A percentile compares a stretch with the other conserved stretches of the same genome.
phyloP scores from a whole-genome alignment of 768 basidiomycete species.

The Hericium alpestre region DNA sequence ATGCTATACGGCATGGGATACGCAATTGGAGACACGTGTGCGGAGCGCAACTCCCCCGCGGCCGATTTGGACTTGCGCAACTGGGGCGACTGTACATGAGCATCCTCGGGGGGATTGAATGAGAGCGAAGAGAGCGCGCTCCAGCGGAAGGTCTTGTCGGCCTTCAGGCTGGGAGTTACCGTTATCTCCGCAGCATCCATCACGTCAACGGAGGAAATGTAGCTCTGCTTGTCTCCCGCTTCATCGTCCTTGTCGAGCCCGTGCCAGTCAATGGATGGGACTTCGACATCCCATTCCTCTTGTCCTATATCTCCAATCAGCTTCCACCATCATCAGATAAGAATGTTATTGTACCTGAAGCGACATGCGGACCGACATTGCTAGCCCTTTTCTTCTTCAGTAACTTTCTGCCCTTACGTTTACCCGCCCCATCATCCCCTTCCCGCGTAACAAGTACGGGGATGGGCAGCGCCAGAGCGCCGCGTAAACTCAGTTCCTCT shows the following conservation, averaged over 20 bases:
- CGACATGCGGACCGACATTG: background rate
- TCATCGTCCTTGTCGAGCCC: constrained; percentile 10
- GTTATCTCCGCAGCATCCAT: background rate
- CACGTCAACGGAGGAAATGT: too few species aligned
- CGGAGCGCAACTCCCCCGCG: background rate
- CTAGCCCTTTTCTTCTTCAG: background rate
- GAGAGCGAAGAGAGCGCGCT: constrained; percentile 6
- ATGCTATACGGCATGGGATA: background rate
- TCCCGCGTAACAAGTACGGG: constrained; percentile 9
- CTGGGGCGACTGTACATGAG: background rate
- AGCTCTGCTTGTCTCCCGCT: background rate
- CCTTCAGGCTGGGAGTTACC: constrained; percentile 4
- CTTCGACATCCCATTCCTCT: background rate
- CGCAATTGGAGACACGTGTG: background rate
- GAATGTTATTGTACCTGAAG: background rate
- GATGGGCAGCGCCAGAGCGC: constrained; percentile 12
- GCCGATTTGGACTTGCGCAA: background rate
- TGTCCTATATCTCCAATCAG: too few species aligned
- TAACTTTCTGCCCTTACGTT: background rate
- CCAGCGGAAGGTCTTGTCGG: constrained; percentile 12
- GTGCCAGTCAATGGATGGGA: constrained; percentile 10
- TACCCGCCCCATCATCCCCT: background rate
- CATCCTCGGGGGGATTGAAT: background rate
- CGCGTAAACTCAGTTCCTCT: constrained; percentile 6
- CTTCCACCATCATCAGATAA: too few species aligned